A percentile compares a stretch with the other conserved stretches of the same genome.
phyloP scores from a whole-genome alignment of 83 land plant species.

The Picea abies region DNA sequence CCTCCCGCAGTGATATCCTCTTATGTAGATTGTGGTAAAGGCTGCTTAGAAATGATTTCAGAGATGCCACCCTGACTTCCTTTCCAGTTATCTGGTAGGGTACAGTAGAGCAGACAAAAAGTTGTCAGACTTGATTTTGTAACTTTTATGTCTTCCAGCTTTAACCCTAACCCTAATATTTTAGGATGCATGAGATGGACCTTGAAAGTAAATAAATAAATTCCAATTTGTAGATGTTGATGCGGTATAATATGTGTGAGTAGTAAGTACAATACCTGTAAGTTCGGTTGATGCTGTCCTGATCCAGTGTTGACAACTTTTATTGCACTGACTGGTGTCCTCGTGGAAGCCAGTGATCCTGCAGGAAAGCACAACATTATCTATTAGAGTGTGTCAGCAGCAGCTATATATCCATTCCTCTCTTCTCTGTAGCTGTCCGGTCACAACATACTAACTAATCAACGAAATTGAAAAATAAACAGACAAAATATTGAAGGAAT shows the following conservation, averaged over 20 bases:
- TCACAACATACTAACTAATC: no score
- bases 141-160: background rate
- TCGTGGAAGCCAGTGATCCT: background rate
- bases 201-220: background rate
- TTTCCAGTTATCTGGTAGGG: background rate
- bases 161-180: constrained; percentile 8
- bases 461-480: no score
- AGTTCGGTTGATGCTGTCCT: background rate
- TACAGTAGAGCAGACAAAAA: background rate
- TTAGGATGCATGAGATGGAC: background rate
- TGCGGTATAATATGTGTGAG: background rate
- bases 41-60: background rate
- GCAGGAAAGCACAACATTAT: background rate
- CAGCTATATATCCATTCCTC: no score
- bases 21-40: background rate
- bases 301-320: background rate
- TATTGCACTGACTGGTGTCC: background rate
- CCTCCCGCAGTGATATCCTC: background rate
- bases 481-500: no score
- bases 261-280: background rate
- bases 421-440: no score
- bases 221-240: background rate
- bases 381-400: background rate
- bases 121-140: background rate
- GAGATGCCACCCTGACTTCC: background rate